Evolutionary conservation across 2,329 filamentous ascomycete species (phyloP), one percentile per base, ranked within the genome.

Genomic region (Ilyonectria sp.): DNA sequence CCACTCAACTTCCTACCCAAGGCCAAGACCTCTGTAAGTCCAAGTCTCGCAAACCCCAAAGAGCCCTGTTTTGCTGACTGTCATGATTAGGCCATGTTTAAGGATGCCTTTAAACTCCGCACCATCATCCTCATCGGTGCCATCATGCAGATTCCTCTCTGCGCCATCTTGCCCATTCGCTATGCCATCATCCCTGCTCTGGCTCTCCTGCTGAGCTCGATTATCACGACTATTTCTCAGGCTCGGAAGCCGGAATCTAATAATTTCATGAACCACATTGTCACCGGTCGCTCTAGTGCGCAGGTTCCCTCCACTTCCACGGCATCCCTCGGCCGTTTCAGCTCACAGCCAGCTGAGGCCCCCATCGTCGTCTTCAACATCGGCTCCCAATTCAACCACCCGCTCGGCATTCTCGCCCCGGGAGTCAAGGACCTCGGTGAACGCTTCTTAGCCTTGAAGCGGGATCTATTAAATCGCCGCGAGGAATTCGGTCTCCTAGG

Each of bases 401-500:
- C 87, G 0, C 79, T 88, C 1, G 86, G 87, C 4, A 49, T 83
- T 9, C 74, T 88, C 21, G 78, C 81, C 2, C 86, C 87, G 0
- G 82, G 83, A 54, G 81, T 79, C 62, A 76, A 76, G 26, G 78
- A 84, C 19, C 71, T 86, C 0, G 79, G 74, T 50, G 69, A 72
- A 0, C 78, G 77, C 68, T 86, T 88, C 71, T 13, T 49, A 0
- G 66, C 60, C 9, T 84, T 88, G 80, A 71, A 79, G 31, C 54
- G 60, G 0, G 77, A 80, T 1, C 76, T 83, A 6, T 70, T 81
- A 2, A 61, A 72, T 6, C 76, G 83, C 3, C 77, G 81, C 3
- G 79, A 83, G 4, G 79, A 84, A 54, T 83, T 82, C 65, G 87
- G 87, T 5, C 82, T 87, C 66, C 76, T 89, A 2, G 82, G 83